phyloP scores from a whole-genome alignment of 2,329 filamentous ascomycete species.

The Xylaria digitata region DNA sequence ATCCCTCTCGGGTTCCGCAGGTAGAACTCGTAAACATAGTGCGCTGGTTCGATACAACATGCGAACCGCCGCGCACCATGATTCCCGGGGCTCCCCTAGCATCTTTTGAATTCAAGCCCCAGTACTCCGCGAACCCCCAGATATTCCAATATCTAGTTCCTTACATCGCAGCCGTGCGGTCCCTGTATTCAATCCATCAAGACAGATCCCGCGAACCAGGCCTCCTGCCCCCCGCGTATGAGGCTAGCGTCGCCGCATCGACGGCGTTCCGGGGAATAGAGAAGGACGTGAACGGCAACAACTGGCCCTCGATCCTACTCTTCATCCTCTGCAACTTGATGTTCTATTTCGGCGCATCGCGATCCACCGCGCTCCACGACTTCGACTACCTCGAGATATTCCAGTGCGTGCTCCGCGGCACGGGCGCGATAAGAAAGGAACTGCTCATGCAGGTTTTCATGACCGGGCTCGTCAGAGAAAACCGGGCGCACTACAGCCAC shows the following conservation, averaged over 20 bases:
- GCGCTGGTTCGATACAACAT: background rate
- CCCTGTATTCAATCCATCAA: background rate
- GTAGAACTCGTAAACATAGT: background rate
- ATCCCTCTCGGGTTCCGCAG: background rate
- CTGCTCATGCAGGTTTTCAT: background rate
- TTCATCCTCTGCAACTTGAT: slow-evolving; percentile 9
- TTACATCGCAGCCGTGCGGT: background rate
- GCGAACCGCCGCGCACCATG: slow-evolving; percentile 4
- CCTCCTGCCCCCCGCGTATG: background rate
- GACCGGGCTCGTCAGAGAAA: background rate
- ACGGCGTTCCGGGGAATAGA: background rate
- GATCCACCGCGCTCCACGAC: background rate
- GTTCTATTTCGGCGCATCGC: slow-evolving; percentile 2
- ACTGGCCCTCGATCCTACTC: slow-evolving; percentile 12
- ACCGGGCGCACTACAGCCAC: too few species aligned
- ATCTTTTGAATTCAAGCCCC: slow-evolving; percentile 1
- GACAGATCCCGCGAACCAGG: background rate
- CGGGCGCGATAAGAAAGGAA: background rate
- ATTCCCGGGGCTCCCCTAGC: background rate
- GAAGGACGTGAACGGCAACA: background rate
- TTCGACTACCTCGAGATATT: slow-evolving; percentile 18
- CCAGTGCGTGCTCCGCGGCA: slow-evolving; percentile 5
- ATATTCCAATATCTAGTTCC: slow-evolving; percentile 8
- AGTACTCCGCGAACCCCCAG: background rate
- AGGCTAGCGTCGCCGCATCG: background rate